Evolutionary conservation across 2,329 filamentous ascomycete species (phyloP), one percentile per base, ranked within the genome.

Genomic region (Falciphora oryzae): DNA sequence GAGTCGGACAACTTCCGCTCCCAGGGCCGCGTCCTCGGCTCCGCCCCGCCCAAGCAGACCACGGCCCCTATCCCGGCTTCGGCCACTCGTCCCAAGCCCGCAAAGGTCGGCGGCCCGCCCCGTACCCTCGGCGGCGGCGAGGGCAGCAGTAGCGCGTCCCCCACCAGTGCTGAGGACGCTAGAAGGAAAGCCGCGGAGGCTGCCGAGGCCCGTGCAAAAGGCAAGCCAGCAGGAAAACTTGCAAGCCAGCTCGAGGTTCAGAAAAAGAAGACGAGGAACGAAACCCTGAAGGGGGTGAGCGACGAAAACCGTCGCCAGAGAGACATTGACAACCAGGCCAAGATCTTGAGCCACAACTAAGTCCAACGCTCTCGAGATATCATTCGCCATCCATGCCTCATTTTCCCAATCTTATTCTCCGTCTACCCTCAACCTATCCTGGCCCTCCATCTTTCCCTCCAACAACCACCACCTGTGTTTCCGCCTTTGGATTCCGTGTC

Each of bases 171-270:
- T 2, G 79, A 80, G 27, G 88, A 93, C 73, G 89, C 92, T 44
- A 83, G 89, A 65, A 82, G 81, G 64, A 90, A 87, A 66, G 93
- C 93, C 4, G 92, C 92, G 0, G 85, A 86, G 68, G 93, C 93
- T 63, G 93, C 93, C 66, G 91, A 96, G 88, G 62, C 57, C 57
- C 65, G 66, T 44, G 74, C 81, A 60, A 78, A 76, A 4, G 66
- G 69, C 66, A 86, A 79, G 76, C 78, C 78, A 60, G 86, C 86
- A 70, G 88, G 91, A 22, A 93, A 92, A 73, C 80, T 96, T 16
- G 84, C 84, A 44, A 78, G 81, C 38, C 88, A 93, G 73, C 80
- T 97, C 18, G 84, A 88, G 64, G 88, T 87, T 50, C 90, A 96
- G 77, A 91, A 90, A n/a, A 87, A 85, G 70, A 86, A 91, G 78